Evolutionary conservation across 2,329 filamentous ascomycete genomes (phyloP), one percentile per base, ranked within the genome.

Genomic region (Hymenoscyphus salicellus): DNA sequence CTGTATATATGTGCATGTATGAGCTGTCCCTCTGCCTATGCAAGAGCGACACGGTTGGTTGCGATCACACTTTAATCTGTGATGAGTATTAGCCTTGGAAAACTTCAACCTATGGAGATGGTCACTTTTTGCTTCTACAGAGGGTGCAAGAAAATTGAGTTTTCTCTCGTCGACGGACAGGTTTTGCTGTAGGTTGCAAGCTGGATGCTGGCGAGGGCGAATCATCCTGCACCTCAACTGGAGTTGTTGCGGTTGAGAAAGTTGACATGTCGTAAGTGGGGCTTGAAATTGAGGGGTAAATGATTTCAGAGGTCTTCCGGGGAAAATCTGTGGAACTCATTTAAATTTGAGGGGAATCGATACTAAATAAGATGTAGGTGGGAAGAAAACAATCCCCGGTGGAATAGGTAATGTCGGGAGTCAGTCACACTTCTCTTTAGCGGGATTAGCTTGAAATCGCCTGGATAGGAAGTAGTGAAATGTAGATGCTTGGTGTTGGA

Each of bases 31-130:
- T 68, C 82, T 83, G 66, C 81, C 82, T 55, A 77, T 68, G 69
- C 83, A 85, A 70, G 83, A 81, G 17, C 76, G 70, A 73, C 83
- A 86, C 57, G 83, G 83, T 58, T 78, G 72, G 3, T 74, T 73
- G 55, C 83, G 81, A 71, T 86, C 82, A 72, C 83, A 86, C 66
- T 84, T 85, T 41, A 68, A 49, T 59, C 65, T 68, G 28, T 61
- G 14, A 26, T 23, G 8, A 30, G 7, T 14, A 23, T 60, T 60
- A 32, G 41, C 23, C 28, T 3, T 6, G 41, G 14, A n/a, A 1
- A 49, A 30, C 7, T 46, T 10, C 7, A 20, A 52, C 2, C 2
- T 1, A 52, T n/a, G n/a, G 26, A 36, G 23, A 16, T 17, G 10
- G n/a, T 26, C 52, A 60, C 65, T 67, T 67, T 46, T 63, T 62